Base-by-base conservation (phyloP, 2,329 filamentous ascomycete species). In the Colletotrichum musae region DNA sequence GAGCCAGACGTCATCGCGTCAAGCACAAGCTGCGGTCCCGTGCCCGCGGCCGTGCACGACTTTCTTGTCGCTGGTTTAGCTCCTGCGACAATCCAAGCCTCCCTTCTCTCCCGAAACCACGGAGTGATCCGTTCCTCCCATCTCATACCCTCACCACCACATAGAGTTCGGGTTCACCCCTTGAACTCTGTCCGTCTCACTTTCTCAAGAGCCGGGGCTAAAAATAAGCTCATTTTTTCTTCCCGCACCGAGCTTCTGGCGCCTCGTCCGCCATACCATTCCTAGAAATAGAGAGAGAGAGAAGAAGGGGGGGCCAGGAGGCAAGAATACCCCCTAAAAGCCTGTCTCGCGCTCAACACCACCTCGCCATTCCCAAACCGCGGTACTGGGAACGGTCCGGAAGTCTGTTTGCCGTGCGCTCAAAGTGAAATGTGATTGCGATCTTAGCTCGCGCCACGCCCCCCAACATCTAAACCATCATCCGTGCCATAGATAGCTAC, bases 11-110 rank as follows among this genome's bases (percentile, higher is more conserved):
- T 60, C 58, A 60, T 52, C 58, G 41, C 57, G 39, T 36, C 26
- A 59, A 39, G 26, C n/a, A 50, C 26, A 59, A 16, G 43, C 16
- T 21, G 41, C 21, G 21, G 21, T n/a, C 57, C 57, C 45, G 45
- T 51, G 57, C 41, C 13, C 32, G 28, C 47, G 28, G 41, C 45
- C 58, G 45, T 60, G 45, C 58, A 60, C 47, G 39, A 24, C 21
- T 24, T 32, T 9, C 47, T 39, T 21, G 36, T 41, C 45, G 36
- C n/a, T 28, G 52, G 43, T 28, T 12, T 9, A 15, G 36, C 53
- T 57, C 53, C 53, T 58, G 54, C 16, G 16, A 24, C 54, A 58
- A 50, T 41, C 43, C 18, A 48, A 59, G 57, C 57, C 57, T 50
- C 57, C 28, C 10, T 32, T 36, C 57, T 26, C 43, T 15, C n/a